These are phyloP conservation scores for Fusarium phyllophilum DNA, from an alignment of 2,329 filamentous ascomycete species.

Conservation along the genomic window DNA sequence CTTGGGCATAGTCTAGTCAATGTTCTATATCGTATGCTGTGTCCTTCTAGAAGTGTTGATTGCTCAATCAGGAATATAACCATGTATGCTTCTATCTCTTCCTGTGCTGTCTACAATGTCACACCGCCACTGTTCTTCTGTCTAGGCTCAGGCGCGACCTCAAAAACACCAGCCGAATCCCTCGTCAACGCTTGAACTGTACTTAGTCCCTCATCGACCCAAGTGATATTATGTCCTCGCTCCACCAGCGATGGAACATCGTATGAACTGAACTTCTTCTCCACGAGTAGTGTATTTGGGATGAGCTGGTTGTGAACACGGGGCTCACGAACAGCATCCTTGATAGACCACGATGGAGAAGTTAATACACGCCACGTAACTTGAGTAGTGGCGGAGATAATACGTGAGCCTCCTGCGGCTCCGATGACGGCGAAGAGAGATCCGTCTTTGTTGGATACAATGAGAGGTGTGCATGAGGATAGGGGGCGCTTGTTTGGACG, in stretches of 20 bases:
- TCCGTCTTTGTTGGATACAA: conserved; percentile 72
- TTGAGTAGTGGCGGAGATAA: conserved; percentile 83
- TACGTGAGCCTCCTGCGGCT: conserved; percentile 82
- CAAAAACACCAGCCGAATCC: conserved; percentile 73
- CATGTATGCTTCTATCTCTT: neutral
- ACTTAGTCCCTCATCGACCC: conserved; percentile 71
- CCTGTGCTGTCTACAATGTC: conserved; percentile 48
- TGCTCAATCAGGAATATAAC: neutral
- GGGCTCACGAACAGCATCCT: conserved; percentile 71
- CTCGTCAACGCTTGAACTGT: conserved; percentile 72
- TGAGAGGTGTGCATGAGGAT: conserved; percentile 83
- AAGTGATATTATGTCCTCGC: conserved; percentile 77
- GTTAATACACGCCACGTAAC: conserved; percentile 75
- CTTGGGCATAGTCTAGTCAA: neutral
- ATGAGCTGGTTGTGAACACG: conserved; percentile 85
- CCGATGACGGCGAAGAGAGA: conserved; percentile 76
- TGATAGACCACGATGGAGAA: conserved; percentile 68
- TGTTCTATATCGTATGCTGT: neutral
- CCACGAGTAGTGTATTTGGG: conserved; percentile 74
- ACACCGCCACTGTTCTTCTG: conserved; percentile 77
- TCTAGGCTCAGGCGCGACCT: conserved; percentile 80
- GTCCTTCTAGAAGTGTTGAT: too few relatives aligned
- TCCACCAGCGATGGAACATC: conserved; percentile 70
- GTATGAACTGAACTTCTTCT: conserved; percentile 73
- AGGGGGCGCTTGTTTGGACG: conserved; percentile 83